Evolutionary conservation across 2,329 filamentous ascomycete species (phyloP).

Genomic region (Nannizziopsis barbatae): DNA sequence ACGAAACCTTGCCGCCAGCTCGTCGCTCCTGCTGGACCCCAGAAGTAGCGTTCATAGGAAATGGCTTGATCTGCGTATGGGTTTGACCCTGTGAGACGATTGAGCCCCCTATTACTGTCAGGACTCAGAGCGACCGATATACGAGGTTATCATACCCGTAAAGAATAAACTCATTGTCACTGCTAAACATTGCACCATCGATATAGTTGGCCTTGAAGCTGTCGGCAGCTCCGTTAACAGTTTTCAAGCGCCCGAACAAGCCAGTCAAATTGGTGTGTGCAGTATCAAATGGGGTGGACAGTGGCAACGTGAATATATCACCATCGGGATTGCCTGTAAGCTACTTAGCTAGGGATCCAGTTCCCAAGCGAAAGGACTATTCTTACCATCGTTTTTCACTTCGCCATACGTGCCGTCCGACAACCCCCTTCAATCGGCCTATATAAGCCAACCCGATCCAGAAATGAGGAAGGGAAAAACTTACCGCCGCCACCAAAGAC

Average conservation of each 20-base stretch:
- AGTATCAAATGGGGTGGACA: conserved; percentile 46
- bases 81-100: conserved; percentile 28
- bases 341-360: neutral
- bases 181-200: conserved; percentile 55
- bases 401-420: conserved; percentile 32
- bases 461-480: neutral
- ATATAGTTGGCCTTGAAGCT: conserved; percentile 46
- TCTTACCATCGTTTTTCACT: conserved; percentile 35
- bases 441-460: neutral
- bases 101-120: conserved; percentile 35
- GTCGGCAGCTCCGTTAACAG: conserved; percentile 38
- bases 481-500: conserved; percentile 42
- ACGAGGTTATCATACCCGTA: conserved; percentile 42
- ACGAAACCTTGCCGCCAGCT: conserved; percentile 39
- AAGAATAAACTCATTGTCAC: conserved; percentile 51
- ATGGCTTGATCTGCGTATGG: conserved; percentile 37
- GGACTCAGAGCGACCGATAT: neutral
- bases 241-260: conserved; percentile 43
- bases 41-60: conserved; percentile 44
- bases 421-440: conserved; percentile 27
- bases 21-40: conserved; percentile 36
- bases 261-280: conserved; percentile 42
- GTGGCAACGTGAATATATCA: conserved; percentile 47
- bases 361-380: neutral
- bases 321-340: conserved; percentile 43